phyloP scores from a whole-genome alignment of 345 rosid genomes.

The Citrus trifoliata region DNA sequence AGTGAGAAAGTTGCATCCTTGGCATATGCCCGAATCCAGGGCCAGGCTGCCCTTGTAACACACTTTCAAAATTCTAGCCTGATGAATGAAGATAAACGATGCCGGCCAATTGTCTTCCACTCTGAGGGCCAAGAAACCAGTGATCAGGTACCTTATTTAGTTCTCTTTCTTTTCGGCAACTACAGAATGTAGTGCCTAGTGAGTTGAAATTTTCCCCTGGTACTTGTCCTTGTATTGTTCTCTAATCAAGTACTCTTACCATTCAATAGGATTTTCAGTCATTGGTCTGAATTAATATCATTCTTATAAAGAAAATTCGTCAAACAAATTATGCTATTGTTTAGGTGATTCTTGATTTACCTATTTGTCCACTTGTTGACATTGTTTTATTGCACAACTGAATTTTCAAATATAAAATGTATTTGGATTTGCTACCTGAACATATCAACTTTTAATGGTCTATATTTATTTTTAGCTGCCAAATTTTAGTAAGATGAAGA shows the following conservation, averaged over 20 bases:
- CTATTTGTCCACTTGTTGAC: background rate
- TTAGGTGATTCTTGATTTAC: background rate
- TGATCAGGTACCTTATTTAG: slow-evolving; percentile 52
- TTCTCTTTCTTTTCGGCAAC: background rate
- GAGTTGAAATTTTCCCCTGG: background rate
- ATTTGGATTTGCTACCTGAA: background rate
- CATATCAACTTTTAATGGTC: background rate
- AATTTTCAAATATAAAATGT: background rate
- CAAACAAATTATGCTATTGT: background rate
- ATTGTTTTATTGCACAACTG: background rate
- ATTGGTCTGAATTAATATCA: background rate
- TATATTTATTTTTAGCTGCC: background rate
- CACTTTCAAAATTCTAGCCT: slow-evolving; percentile 88
- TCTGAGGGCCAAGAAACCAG: slow-evolving; percentile 53
- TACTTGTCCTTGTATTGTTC: background rate
- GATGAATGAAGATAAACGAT: slow-evolving; percentile 79
- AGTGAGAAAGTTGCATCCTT: slow-evolving; percentile 91
- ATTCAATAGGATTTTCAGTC: background rate
- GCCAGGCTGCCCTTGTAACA: slow-evolving; percentile 81
- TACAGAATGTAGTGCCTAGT: background rate
- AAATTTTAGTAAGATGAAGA: background rate
- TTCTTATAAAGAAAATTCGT: background rate
- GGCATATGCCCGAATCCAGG: slow-evolving; percentile 95
- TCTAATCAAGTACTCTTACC: background rate
- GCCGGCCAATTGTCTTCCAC: slow-evolving; percentile 74